These are phyloP conservation scores for Cnidoscolus chayamansa DNA, from an alignment of 441 rosid genomes.

Conservation along the genomic window DNA sequence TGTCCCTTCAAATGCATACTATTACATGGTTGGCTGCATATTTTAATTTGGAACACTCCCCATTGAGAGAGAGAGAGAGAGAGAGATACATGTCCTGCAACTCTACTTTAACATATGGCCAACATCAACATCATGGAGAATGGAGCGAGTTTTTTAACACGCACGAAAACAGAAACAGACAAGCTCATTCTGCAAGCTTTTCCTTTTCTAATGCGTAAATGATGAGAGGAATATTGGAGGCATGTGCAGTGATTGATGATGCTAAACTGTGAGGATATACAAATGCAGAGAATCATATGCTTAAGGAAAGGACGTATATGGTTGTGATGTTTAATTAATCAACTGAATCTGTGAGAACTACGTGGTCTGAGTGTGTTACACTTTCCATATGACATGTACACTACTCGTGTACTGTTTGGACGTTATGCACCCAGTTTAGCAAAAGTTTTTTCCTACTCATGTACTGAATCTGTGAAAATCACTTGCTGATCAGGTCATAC, in stretches of 20 bases:
- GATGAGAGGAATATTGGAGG: constrained; percentile 12
- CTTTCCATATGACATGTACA: too few relatives aligned
- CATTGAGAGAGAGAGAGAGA: background rate
- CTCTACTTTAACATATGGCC: constrained; percentile 30
- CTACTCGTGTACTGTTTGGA: too few relatives aligned
- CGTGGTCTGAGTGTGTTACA: too few relatives aligned
- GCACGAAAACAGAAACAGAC: background rate
- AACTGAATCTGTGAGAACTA: too few relatives aligned
- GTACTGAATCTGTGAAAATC: too few relatives aligned
- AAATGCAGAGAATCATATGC: constrained; percentile 34
- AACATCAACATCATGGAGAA: constrained; percentile 1
- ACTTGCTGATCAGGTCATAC: too few relatives aligned
- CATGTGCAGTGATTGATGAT: constrained; percentile 47
- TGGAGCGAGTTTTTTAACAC: background rate
- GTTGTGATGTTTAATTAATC: constrained; percentile 5
- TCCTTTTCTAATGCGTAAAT: constrained; percentile 8
- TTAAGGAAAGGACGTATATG: constrained; percentile 13
- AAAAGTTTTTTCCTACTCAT: too few relatives aligned
- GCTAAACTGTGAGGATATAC: constrained; percentile 24
- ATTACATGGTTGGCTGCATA: constrained; percentile 22
- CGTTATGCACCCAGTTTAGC: too few relatives aligned
- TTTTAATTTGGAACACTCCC: constrained; percentile 8
- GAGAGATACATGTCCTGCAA: background rate
- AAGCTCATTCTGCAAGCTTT: background rate
- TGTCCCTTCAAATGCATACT: constrained; percentile 13